Base-by-base conservation (phyloP, 179 eudicot genomes). In the Amaranthus tricolor region DNA sequence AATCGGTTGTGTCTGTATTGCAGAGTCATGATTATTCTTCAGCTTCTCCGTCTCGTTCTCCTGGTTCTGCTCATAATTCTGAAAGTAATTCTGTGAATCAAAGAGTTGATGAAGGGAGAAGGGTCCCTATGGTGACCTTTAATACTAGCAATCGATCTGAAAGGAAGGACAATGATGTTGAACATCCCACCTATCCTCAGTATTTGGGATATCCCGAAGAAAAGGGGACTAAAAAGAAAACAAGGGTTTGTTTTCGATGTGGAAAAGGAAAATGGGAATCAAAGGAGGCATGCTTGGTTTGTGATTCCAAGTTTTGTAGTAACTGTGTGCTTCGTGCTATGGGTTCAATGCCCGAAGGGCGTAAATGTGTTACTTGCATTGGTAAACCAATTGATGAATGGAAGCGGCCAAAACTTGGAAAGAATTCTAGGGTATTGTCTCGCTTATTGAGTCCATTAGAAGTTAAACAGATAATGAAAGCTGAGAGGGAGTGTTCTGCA, bases 341-440 rank as follows among this genome's bases (percentile, higher is more conserved):
- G 96, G 96, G 96, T 1, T 91, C 96, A 9, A 91, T 91, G 96
- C 96, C 96, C 0, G 96, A 91, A 74, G 96, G 96, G 61, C 89
- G 96, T 21, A 91, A 91, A 77, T 91, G 96, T 76, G 94, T 91
- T 66, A 86, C 90, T 69, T 91, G 96, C 78, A 91, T 91, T 58
- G 83, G 91, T n/a, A 86, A 88, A 58, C 85, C 94, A 13, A 89
- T 91, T 62, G 90, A 89, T 75, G 96, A 91, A 72, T 82, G 82
- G 43, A 89, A 88, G 48, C 72, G 96, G 68, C 64, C 87, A 9
- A 86, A 80, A 59, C 84, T 91, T 65, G 94, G 96, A 57, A 91
- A 89, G 72, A 75, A 84, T 77, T 91, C 96, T 7, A 82, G 91
- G 82, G 83, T 89, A 6, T 70, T 91, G 57, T 80, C 89, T 58